Conservation (phyloP, 2,329 filamentous ascomycete genomes). For the Pseudogymnoascus sp. region DNA sequence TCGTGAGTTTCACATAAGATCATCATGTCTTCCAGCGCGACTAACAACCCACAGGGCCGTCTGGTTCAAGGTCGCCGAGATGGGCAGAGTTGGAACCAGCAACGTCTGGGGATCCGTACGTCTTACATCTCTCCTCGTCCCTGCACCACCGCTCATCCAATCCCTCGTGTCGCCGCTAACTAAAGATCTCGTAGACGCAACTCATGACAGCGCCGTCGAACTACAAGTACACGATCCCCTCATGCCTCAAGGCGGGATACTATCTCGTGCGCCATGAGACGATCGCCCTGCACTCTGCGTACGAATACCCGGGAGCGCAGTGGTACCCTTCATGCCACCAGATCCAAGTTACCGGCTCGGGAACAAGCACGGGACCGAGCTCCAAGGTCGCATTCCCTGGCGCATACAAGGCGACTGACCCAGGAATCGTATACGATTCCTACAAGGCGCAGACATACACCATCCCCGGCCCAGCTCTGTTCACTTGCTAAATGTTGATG, state of each 20-base stretch:
- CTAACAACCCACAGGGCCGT: constrained; percentile 12
- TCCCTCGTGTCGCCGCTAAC: neutral
- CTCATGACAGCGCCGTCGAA: constrained; percentile 9
- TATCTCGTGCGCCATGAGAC: constrained; percentile 45
- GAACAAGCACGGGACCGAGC: constrained; percentile 27
- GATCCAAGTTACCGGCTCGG: constrained; percentile 36
- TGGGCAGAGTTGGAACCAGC: constrained; percentile 13
- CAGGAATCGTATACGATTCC: constrained; percentile 38
- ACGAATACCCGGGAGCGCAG: constrained; percentile 24
- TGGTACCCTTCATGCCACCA: constrained; percentile 30
- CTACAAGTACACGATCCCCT: constrained; percentile 38
- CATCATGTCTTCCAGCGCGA: neutral
- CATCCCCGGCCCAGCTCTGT: constrained; percentile 40
- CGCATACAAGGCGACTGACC: constrained; percentile 35
- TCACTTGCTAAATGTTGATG: constrained; percentile 33
- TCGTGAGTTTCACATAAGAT: constrained; percentile 22
- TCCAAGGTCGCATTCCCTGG: constrained; percentile 34
- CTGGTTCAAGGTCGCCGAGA: constrained; percentile 16
- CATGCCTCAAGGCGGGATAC: constrained; percentile 41
- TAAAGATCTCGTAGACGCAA: neutral
- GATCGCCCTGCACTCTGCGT: constrained; percentile 42
- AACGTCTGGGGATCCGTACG: constrained; percentile 11
- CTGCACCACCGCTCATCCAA: neutral
- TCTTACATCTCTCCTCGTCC: neutral
- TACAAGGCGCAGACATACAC: constrained; percentile 32